A percentile compares a stretch with the other conserved stretches of the same genome.
Conservation (phyloP, 805 yeast genomes). For the Scheffersomyces stipitis region DNA sequence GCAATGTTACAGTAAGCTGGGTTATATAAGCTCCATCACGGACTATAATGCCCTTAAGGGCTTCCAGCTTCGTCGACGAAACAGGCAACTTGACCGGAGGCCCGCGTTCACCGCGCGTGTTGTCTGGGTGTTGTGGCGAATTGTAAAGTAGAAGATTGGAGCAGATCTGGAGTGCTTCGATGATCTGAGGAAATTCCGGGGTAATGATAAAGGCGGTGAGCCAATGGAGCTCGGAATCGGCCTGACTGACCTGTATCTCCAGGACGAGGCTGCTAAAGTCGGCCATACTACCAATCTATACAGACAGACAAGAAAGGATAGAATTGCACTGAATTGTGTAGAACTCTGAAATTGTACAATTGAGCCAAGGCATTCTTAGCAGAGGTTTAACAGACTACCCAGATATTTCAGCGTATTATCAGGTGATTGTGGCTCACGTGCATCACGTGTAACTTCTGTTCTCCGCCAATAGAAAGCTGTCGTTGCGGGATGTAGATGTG, state of each 20-base stretch:
- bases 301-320: no score
- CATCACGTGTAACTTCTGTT: no score
- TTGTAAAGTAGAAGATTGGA: constrained; percentile 36
- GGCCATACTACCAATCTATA: no score
- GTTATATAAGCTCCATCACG: constrained; percentile 55
- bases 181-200: constrained; percentile 32
- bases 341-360: no score
- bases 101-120: constrained; percentile 28
- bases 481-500: no score
- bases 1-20: constrained; percentile 44
- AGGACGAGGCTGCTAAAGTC: not conserved
- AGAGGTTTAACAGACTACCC: no score
- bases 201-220: constrained; percentile 18
- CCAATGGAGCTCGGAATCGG: constrained; percentile 35
- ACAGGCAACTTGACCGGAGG: constrained; percentile 57
- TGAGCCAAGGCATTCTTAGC: no score
- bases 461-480: no score
- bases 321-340: no score
- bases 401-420: no score
- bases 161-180: constrained; percentile 40
- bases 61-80: constrained; percentile 52
- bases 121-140: constrained; percentile 35
- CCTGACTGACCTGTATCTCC: constrained; percentile 13
- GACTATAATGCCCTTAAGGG: constrained; percentile 59
- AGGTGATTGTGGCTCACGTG: no score